These are phyloP conservation scores for Arbutus unedo DNA, from an alignment of 148 eudicot species.

Conservation along the genomic window DNA sequence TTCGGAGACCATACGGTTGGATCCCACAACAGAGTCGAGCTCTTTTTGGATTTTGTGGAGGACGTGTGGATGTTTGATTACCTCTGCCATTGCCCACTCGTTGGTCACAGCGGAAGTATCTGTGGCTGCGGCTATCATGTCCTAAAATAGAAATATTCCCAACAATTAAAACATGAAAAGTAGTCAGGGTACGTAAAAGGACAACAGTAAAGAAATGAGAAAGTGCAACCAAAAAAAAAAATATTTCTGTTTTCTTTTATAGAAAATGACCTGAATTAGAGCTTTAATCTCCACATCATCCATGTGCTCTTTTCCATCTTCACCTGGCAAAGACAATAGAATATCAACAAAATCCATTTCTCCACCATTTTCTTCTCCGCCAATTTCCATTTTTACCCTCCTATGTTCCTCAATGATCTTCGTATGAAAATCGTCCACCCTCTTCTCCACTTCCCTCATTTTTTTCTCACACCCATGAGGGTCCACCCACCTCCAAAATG, in stretches of 20 bases:
- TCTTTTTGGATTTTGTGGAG: slow-evolving; percentile 66
- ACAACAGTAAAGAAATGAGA: not conserved
- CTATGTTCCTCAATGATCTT: slow-evolving; percentile 78
- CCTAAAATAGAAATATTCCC: slow-evolving; percentile 33
- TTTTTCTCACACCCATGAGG: slow-evolving; percentile 85
- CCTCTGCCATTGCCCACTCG: slow-evolving; percentile 99
- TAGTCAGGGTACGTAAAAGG: too few species aligned
- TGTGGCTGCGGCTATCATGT: slow-evolving; percentile 98
- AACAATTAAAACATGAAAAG: not conserved
- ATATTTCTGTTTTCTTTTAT: not conserved
- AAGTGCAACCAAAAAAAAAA: too few species aligned
- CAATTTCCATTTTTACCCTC: slow-evolving; percentile 20
- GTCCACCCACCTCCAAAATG: slow-evolving; percentile 92
- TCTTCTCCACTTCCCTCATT: slow-evolving; percentile 93
- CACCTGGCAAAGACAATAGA: slow-evolving; percentile 80
- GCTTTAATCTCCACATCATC: slow-evolving; percentile 92
- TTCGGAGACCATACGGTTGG: slow-evolving; percentile 66
- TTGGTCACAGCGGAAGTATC: slow-evolving; percentile 97
- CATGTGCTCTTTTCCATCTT: slow-evolving; percentile 72
- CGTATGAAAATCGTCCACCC: slow-evolving; percentile 81
- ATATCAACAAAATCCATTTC: slow-evolving; percentile 92
- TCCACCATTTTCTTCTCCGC: slow-evolving; percentile 28
- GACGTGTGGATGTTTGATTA: slow-evolving; percentile 81
- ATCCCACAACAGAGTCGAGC: slow-evolving; percentile 70
- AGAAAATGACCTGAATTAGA: slow-evolving; percentile 65